Percentiles rank a stretch among this genome's conserved stretches.
These are phyloP conservation scores for Bertia moriformis DNA, from an alignment of 2,329 filamentous ascomycete genomes.

Conservation along the genomic window DNA sequence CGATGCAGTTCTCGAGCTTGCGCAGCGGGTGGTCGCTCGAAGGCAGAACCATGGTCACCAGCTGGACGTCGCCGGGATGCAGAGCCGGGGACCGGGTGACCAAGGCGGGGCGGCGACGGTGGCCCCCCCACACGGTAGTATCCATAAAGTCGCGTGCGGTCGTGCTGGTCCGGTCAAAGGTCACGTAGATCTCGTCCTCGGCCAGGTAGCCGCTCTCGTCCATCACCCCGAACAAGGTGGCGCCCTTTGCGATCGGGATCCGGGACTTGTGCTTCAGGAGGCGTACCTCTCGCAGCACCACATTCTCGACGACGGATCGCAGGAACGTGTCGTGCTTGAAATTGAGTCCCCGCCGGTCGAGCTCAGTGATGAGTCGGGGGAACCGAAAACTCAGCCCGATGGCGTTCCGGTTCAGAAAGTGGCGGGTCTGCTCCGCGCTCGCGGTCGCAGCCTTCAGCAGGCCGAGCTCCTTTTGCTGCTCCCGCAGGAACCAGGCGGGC, in stretches of 20 bases:
- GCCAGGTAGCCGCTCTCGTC: slow-evolving; percentile 60
- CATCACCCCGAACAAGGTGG: slow-evolving; percentile 69
- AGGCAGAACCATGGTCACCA: slow-evolving; percentile 32
- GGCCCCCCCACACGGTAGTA: neutral
- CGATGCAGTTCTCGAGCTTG: slow-evolving; percentile 56
- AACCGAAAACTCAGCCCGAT: slow-evolving; percentile 46
- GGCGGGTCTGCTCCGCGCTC: slow-evolving; percentile 43
- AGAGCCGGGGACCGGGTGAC: slow-evolving; percentile 64
- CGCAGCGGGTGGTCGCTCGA: slow-evolving; percentile 41
- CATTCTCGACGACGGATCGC: slow-evolving; percentile 53
- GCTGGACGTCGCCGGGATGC: neutral
- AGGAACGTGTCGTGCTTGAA: slow-evolving; percentile 59
- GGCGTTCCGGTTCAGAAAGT: slow-evolving; percentile 46
- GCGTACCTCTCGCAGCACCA: slow-evolving; percentile 56
- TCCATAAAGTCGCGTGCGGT: slow-evolving; percentile 9
- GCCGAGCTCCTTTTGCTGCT: slow-evolving; percentile 48
- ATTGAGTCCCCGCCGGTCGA: slow-evolving; percentile 42
- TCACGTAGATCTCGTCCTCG: slow-evolving; percentile 36
- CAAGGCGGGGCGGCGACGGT: slow-evolving; percentile 15
- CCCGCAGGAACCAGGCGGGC: slow-evolving; percentile 39
- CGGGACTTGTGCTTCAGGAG: slow-evolving; percentile 66
- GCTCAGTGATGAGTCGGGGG: slow-evolving; percentile 42
- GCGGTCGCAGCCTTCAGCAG: slow-evolving; percentile 43
- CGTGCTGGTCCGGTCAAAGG: slow-evolving; percentile 24
- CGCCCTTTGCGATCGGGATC: slow-evolving; percentile 55